Conservation (phyloP, 2,329 filamentous ascomycete species). For the Exserohilum turcica region DNA sequence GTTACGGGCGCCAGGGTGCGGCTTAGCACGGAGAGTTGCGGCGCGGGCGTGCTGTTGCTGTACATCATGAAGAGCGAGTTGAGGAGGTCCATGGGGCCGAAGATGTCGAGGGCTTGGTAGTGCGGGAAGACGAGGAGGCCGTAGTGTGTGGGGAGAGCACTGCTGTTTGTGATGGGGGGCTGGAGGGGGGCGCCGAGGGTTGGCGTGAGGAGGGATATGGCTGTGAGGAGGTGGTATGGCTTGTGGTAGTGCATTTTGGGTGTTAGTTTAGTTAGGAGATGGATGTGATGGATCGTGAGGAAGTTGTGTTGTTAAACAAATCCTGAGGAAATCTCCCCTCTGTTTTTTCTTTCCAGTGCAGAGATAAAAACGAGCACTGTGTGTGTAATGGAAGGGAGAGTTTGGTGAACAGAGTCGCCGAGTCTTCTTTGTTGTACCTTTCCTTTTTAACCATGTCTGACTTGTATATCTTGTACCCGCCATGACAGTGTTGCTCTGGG, state of each 20-base stretch:
- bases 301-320: too few relatives aligned
- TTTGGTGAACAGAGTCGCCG: too few relatives aligned
- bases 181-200: constrained; percentile 12
- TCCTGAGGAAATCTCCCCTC: too few relatives aligned
- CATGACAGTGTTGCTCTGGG: neutral
- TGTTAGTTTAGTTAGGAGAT: too few relatives aligned
- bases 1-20: constrained; percentile 38
- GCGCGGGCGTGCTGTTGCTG: constrained; percentile 25
- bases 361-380: neutral
- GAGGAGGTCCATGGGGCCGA: constrained; percentile 55
- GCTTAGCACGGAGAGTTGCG: constrained; percentile 34
- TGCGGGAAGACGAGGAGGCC: constrained; percentile 30
- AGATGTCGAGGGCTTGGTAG: constrained; percentile 43
- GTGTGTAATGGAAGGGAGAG: too few relatives aligned
- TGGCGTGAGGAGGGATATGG: constrained; percentile 15
- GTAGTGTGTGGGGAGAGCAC: constrained; percentile 29
- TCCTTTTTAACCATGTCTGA: too few relatives aligned
- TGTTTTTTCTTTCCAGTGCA: too few relatives aligned
- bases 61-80: constrained; percentile 37
- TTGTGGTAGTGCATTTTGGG: neutral
- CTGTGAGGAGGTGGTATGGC: constrained; percentile 1
- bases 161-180: constrained; percentile 30
- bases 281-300: too few relatives aligned
- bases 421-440: too few relatives aligned
- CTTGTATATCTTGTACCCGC: neutral